Evolutionary conservation across 176 grass and related monocot species (phyloP).

Genomic region (Hsuehochloa calcarea): DNA sequence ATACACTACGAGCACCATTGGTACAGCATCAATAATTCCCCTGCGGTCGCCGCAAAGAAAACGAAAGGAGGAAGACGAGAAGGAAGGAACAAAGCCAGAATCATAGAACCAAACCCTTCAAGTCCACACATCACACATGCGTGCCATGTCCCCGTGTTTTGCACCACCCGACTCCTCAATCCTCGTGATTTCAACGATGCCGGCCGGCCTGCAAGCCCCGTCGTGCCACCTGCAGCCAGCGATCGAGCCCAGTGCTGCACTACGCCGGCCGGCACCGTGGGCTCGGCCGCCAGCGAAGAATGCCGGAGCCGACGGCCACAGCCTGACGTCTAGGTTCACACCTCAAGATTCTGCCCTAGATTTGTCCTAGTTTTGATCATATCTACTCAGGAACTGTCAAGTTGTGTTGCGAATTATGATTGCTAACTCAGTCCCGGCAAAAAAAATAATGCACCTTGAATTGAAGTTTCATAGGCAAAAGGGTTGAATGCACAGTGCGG

Average conservation of each 20-base stretch:
- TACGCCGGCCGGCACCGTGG: background rate
- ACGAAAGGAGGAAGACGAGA: background rate
- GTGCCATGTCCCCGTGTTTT: background rate
- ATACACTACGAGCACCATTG: background rate
- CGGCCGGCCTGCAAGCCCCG: background rate
- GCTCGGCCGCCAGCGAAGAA: background rate
- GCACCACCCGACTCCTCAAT: background rate
- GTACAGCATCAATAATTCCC: background rate
- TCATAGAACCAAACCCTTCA: background rate
- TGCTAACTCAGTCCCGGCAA: background rate
- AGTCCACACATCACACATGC: conserved; percentile 21
- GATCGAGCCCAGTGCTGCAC: background rate
- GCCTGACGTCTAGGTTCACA: background rate
- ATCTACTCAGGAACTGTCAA: background rate
- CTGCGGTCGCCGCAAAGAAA: background rate
- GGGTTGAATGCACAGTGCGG: background rate
- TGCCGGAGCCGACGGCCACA: background rate
- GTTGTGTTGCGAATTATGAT: background rate
- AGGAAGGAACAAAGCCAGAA: background rate
- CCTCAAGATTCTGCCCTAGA: background rate
- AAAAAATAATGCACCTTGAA: background rate
- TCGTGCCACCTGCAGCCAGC: background rate
- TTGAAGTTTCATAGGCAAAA: background rate
- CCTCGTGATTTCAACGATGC: background rate
- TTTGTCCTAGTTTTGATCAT: background rate